A percentile compares a stretch with the other conserved stretches of the same genome.
Evolutionary conservation across 2,329 filamentous ascomycete genomes (phyloP).

Genomic region (Emmonsiellopsis sp.): DNA sequence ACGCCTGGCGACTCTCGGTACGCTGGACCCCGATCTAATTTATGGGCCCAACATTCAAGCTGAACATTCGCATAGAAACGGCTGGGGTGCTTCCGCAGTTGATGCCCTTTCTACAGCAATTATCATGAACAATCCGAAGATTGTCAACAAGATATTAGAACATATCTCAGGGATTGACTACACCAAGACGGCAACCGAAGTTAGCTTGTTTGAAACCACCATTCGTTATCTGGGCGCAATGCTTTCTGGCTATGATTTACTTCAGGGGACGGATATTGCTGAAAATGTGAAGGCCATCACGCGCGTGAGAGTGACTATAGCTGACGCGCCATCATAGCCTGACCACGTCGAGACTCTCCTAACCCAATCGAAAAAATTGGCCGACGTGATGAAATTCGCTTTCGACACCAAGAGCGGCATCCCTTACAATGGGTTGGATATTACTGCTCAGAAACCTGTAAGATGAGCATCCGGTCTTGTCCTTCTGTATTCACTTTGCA

Average conservation of each 20-base stretch:
- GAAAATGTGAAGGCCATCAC: conserved; percentile 23
- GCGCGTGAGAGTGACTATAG: background rate
- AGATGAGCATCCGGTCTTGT: background rate
- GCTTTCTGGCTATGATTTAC: conserved; percentile 59
- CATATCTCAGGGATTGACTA: conserved; percentile 66
- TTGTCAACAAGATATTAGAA: conserved; percentile 62
- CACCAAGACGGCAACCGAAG: conserved; percentile 46
- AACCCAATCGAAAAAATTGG: conserved; percentile 58
- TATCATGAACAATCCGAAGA: conserved; percentile 60
- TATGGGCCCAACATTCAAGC: background rate
- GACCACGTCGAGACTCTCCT: conserved; percentile 40
- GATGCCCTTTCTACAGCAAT: conserved; percentile 74
- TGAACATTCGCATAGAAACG: conserved; percentile 49
- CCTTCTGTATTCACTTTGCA: background rate
- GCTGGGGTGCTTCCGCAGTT: conserved; percentile 75
- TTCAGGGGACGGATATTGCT: conserved; percentile 54
- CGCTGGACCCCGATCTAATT: conserved; percentile 10
- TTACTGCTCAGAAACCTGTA: conserved; percentile 41
- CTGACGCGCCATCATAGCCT: conserved; percentile 2
- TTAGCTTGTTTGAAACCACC: conserved; percentile 83
- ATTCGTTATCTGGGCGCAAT: conserved; percentile 80
- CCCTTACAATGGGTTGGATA: conserved; percentile 59
- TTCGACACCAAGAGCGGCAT: conserved; percentile 71
- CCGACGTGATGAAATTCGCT: conserved; percentile 63
- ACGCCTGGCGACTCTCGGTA: conserved; percentile 61